phyloP scores from a whole-genome alignment of 1,284 basidiomycete genomes.

The Trichosporon faecale region DNA sequence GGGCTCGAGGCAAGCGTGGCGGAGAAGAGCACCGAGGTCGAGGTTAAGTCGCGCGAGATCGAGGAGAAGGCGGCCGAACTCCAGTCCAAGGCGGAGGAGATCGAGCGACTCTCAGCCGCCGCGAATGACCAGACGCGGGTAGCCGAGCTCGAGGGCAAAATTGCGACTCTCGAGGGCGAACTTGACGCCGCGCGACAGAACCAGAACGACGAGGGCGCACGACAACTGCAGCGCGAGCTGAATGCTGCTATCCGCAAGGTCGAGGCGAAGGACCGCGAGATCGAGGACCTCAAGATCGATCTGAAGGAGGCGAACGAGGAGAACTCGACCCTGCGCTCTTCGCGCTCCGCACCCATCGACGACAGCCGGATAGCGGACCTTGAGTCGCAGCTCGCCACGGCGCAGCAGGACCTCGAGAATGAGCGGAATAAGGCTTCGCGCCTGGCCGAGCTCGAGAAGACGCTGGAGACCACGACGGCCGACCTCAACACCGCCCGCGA shows the following conservation, averaged over 20 bases:
- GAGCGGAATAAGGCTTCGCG: constrained; percentile 16
- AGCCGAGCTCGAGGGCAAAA: constrained; percentile 14
- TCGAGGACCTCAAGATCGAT: constrained; percentile 6
- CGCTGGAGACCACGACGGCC: not conserved
- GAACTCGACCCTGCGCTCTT: constrained; percentile 25
- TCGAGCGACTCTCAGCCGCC: not conserved
- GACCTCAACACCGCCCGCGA: constrained; percentile 1
- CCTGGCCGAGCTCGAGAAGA: constrained; percentile 13
- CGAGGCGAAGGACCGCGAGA: constrained; percentile 21
- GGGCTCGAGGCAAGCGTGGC: constrained; percentile 2
- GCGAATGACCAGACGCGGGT: not conserved
- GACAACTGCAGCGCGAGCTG: constrained; percentile 30
- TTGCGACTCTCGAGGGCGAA: constrained; percentile 28
- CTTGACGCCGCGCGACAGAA: constrained; percentile 18
- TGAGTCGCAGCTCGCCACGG: not conserved
- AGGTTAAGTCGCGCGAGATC: not conserved
- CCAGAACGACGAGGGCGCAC: constrained; percentile 14
- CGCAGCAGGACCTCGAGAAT: constrained; percentile 13
- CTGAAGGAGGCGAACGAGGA: constrained; percentile 27
- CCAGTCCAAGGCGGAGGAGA: not conserved
- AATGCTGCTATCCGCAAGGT: constrained; percentile 27
- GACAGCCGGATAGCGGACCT: not conserved
- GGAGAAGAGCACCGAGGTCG: constrained; percentile 7
- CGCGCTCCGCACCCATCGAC: not conserved
- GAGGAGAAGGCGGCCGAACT: not conserved